Percentiles rank a stretch among this genome's conserved stretches.
Evolutionary conservation across 768 basidiomycete species (phyloP).

Genomic region (Lentinula detonsa): DNA sequence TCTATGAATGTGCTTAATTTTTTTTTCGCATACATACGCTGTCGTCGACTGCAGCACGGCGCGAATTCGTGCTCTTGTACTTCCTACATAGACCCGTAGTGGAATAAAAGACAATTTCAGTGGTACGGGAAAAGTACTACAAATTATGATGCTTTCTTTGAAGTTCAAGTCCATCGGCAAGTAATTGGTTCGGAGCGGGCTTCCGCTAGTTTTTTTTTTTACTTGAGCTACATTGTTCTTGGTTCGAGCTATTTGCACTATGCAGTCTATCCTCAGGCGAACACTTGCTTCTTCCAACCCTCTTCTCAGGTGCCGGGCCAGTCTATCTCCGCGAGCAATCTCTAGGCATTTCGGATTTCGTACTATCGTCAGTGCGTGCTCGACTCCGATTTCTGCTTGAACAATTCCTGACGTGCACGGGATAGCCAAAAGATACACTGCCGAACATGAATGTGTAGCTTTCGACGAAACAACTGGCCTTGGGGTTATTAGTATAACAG

Average conservation of each 20-base stretch:
- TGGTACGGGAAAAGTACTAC: neutral
- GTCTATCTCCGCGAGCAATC: constrained; percentile 3
- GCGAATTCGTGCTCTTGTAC: neutral
- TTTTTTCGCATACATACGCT: neutral
- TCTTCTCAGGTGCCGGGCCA: constrained; percentile 2
- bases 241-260: constrained; percentile 12
- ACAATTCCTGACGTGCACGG: neutral
- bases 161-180: neutral
- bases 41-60: neutral
- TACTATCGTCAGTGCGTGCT: constrained; percentile 55
- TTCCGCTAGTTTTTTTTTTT: neutral
- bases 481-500: constrained; percentile 81
- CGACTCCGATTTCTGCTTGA: neutral
- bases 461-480: constrained; percentile 74
- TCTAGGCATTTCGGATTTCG: constrained; percentile 26
- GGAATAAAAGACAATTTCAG: neutral
- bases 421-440: constrained; percentile 73
- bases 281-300: constrained; percentile 11
- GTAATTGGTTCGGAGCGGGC: neutral
- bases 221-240: neutral
- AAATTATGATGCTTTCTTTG: neutral
- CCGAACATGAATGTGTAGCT: constrained; percentile 81
- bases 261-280: constrained; percentile 31
- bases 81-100: neutral
- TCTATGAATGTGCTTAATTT: constrained; percentile 6